A percentile compares a stretch with the other conserved stretches of the same genome.
phyloP scores from a whole-genome alignment of 352 stramenopile species.

The Phytophthora podocarpi region DNA sequence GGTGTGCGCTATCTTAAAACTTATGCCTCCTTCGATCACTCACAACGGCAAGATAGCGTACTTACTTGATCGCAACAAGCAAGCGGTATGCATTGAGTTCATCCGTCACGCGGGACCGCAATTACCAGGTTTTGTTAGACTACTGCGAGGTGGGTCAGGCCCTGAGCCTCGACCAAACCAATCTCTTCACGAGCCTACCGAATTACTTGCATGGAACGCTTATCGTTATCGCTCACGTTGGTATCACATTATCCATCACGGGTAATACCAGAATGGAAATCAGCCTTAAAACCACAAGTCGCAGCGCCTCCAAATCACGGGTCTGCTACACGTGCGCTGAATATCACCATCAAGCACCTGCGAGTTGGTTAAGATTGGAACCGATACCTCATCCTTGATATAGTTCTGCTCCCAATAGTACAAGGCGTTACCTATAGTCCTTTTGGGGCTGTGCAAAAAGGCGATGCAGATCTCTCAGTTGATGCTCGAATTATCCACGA shows the following conservation, averaged over 20 bases:
- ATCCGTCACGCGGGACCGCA: background rate
- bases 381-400: constrained; percentile 18
- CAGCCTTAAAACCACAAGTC: background rate
- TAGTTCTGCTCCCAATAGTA: background rate
- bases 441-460: constrained; percentile 16
- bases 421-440: constrained; percentile 9
- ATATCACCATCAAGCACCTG: constrained; percentile 14
- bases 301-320: constrained; percentile 3
- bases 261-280: background rate
- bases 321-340: constrained; percentile 4
- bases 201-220: background rate
- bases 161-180: background rate
- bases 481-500: constrained; percentile 19
- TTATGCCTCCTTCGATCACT: no score
- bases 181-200: background rate
- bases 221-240: background rate
- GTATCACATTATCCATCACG: background rate
- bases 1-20: no score
- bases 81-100: background rate
- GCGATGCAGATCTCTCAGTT: background rate
- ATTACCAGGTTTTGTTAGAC: background rate
- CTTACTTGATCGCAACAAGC: background rate
- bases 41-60: no score
- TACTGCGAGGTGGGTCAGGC: background rate
- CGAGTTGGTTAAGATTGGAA: constrained; percentile 11